Evolutionary conservation across 2,329 filamentous ascomycete genomes (phyloP).

Genomic region (Fusarium sp.): DNA sequence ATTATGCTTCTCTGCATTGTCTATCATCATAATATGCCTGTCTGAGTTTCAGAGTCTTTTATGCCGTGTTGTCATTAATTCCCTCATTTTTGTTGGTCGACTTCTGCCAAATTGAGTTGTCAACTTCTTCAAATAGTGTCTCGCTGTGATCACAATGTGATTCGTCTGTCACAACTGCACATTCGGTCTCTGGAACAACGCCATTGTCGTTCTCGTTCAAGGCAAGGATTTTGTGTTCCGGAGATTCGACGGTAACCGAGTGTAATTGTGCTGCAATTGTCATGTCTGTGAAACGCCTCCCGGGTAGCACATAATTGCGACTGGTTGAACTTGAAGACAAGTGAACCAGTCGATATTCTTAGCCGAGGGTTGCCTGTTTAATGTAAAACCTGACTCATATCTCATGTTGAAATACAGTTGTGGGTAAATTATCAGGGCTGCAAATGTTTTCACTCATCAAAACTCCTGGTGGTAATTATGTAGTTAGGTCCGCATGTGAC

Average conservation of each 20-base stretch:
- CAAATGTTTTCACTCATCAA: not conserved
- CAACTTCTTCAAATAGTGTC: not conserved
- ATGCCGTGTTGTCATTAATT: slow-evolving; percentile 3
- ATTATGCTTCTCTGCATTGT: not conserved
- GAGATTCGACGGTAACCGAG: not conserved
- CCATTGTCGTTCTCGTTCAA: not conserved
- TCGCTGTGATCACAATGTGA: not conserved
- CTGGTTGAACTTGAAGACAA: slow-evolving; percentile 21
- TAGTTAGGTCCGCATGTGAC: not conserved
- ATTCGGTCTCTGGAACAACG: slow-evolving; percentile 1
- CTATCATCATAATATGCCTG: not conserved
- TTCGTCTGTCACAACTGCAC: not conserved
- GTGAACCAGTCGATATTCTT: slow-evolving; percentile 1
- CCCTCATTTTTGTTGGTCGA: not conserved
- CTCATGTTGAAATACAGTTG: not conserved
- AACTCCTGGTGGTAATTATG: no score
- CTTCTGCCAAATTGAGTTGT: not conserved
- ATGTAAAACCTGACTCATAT: not conserved
- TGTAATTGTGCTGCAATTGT: not conserved
- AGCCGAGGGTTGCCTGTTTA: slow-evolving; percentile 3
- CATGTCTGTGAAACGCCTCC: slow-evolving; percentile 27
- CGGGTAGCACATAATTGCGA: slow-evolving; percentile 31
- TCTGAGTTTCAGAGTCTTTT: not conserved
- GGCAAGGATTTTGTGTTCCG: not conserved
- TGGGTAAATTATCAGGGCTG: not conserved